Evolutionary conservation across 768 basidiomycete species (phyloP).

Genomic region (Nidula microcarpa): DNA sequence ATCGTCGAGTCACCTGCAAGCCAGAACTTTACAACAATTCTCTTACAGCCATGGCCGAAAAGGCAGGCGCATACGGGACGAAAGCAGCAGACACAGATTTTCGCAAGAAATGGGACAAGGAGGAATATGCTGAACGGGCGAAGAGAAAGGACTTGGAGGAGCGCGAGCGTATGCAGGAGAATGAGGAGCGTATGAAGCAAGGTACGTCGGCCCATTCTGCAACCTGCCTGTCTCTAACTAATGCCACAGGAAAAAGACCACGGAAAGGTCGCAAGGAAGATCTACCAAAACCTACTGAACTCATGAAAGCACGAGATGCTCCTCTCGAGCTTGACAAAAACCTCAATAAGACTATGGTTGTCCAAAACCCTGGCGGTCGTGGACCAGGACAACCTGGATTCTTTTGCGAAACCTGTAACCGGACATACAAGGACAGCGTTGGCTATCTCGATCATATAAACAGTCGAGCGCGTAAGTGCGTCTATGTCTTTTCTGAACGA

Average conservation of each 20-base stretch:
- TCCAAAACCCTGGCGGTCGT: slow-evolving; percentile 75
- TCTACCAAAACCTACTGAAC: slow-evolving; percentile 89
- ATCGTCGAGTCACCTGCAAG: neutral
- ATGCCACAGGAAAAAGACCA: slow-evolving; percentile 72
- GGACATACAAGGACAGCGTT: slow-evolving; percentile 92
- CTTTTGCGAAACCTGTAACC: slow-evolving; percentile 86
- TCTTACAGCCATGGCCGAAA: slow-evolving; percentile 29
- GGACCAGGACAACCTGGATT: slow-evolving; percentile 94
- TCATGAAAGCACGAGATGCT: slow-evolving; percentile 84
- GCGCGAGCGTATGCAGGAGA: slow-evolving; percentile 79
- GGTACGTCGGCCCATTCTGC: slow-evolving; percentile 37
- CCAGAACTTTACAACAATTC: neutral
- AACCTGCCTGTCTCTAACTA: slow-evolving; percentile 5
- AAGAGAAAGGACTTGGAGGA: slow-evolving; percentile 80
- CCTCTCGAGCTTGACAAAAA: slow-evolving; percentile 93
- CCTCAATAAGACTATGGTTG: slow-evolving; percentile 91
- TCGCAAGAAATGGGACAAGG: slow-evolving; percentile 92
- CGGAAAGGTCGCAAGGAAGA: slow-evolving; percentile 67
- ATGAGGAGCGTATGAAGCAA: slow-evolving; percentile 80
- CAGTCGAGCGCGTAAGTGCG: slow-evolving; percentile 79
- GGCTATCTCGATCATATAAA: slow-evolving; percentile 97
- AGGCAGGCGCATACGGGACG: slow-evolving; percentile 35
- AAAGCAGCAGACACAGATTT: slow-evolving; percentile 70
- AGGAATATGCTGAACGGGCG: slow-evolving; percentile 83
- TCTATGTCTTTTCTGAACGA: neutral